Base-by-base conservation (phyloP, 1,139 yeast species). In the Arxiozyma bovina region DNA sequence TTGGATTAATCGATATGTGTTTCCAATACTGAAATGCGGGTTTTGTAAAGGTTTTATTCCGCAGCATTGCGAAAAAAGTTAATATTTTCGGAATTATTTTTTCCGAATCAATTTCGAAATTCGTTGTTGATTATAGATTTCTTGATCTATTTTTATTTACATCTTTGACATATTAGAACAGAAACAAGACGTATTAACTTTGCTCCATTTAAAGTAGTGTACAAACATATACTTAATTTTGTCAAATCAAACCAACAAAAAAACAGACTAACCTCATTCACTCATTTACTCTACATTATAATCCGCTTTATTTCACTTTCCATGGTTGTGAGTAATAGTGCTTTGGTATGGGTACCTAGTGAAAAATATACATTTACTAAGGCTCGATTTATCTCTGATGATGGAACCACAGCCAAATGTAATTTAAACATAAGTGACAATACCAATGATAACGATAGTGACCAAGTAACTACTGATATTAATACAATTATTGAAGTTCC, bases 281-380 rank as follows among this genome's bases (percentile, higher is more conserved):
- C 6, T 34, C n/a, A 34, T 6, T 21, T 6, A 18, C 15, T 21
- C n/a, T 38, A 40, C 30, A 27, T n/a, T 8, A 27, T 27, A 27
- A 46, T 8, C 2, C 15, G 21, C 7, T 30, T 15, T 21, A 15
- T 17, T 20, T 27, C 22, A 21, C n/a, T 17, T 18, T 11, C 42
- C 42, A 48, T 48, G 50, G 25, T 40, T 52, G 61, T 25, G 17
- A 43, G 50, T 23, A 48, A 48, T 20, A 42, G 40, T 25, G n/a
- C 50, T 15, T 81, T 86, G 80, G 94, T 89, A 5, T 90, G 97
- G 96, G 77, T 89, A 18, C 87, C 94, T 2, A 90, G 87, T 65
- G 73, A 74, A n/a, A 74, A 74, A 47, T 73, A 76, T 38, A 80
- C 85, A 18, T 91, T 87, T 69, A 74, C 78, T 46, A 84, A 83